Evolutionary conservation across 2,329 filamentous ascomycete species (phyloP).

Genomic region (Cytospora mali): DNA sequence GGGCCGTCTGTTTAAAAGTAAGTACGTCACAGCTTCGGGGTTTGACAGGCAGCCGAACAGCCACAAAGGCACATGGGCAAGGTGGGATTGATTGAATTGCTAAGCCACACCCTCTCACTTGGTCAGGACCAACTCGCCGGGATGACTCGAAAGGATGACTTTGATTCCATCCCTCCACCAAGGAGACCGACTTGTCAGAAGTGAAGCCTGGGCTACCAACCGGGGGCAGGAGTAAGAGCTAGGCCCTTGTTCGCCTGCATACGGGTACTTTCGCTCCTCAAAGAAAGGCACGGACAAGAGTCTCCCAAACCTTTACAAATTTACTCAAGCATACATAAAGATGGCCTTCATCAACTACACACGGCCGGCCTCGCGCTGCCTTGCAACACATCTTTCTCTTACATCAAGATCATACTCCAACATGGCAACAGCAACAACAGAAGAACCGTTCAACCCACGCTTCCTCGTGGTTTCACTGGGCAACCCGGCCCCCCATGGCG

Average conservation of each 20-base stretch:
- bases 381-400: neutral
- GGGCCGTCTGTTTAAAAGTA: neutral
- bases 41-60: neutral
- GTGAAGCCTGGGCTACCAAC: neutral
- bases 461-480: conserved; percentile 86
- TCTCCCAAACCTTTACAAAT: neutral
- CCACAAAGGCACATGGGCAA: neutral
- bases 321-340: neutral
- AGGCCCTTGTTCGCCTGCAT: neutral
- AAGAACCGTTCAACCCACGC: conserved; percentile 42
- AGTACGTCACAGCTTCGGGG: neutral
- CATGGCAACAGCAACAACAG: neutral
- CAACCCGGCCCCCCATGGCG: conserved; percentile 74
- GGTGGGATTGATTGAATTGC: neutral
- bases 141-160: neutral
- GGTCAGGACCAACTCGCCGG: neutral
- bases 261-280: too few relatives aligned
- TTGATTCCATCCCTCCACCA: neutral
- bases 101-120: neutral
- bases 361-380: conserved; percentile 9
- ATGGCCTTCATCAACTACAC: conserved; percentile 11
- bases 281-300: neutral
- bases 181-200: neutral
- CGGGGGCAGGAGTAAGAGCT: neutral
- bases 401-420: conserved; percentile 3